Evolutionary conservation across 805 yeast genomes (phyloP).

Genomic region (Candida boleticola): DNA sequence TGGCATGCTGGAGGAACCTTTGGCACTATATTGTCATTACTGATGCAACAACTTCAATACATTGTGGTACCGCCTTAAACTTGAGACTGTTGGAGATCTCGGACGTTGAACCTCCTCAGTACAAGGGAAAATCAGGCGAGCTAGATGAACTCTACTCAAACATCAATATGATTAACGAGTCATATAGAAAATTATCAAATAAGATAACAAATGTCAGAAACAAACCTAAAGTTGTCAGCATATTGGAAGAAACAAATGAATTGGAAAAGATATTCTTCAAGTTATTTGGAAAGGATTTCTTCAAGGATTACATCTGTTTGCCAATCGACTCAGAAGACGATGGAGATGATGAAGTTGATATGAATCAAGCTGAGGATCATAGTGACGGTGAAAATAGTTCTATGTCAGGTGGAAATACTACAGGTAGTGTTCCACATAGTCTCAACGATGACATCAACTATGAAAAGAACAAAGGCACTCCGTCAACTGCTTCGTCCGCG

Average conservation of each 20-base stretch:
- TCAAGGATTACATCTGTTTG: slow-evolving; percentile 34
- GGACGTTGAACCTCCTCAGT: slow-evolving; percentile 32
- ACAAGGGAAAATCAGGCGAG: slow-evolving; percentile 14
- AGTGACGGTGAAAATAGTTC: background rate
- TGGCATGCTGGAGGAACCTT: slow-evolving; percentile 33
- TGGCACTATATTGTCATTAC: slow-evolving; percentile 30
- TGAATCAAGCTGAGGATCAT: background rate
- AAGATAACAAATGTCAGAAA: slow-evolving; percentile 24
- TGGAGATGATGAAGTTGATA: slow-evolving; percentile 1
- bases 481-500: background rate
- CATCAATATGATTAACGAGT: slow-evolving; percentile 18
- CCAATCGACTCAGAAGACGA: slow-evolving; percentile 21
- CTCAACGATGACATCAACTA: background rate
- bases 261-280: slow-evolving; percentile 35
- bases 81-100: slow-evolving; percentile 25
- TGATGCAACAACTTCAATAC: slow-evolving; percentile 34
- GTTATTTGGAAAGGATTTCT: slow-evolving; percentile 41
- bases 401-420: background rate
- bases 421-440: background rate
- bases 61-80: slow-evolving; percentile 30
- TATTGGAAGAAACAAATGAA: slow-evolving; percentile 33
- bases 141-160: slow-evolving; percentile 11
- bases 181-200: slow-evolving; percentile 28
- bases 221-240: slow-evolving; percentile 34
- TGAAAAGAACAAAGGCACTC: background rate